Percentiles rank a stretch among this genome's conserved stretches.
These are phyloP conservation scores for Phialophora verrucosa DNA, from an alignment of 2,329 filamentous ascomycete genomes.

Conservation along the genomic window DNA sequence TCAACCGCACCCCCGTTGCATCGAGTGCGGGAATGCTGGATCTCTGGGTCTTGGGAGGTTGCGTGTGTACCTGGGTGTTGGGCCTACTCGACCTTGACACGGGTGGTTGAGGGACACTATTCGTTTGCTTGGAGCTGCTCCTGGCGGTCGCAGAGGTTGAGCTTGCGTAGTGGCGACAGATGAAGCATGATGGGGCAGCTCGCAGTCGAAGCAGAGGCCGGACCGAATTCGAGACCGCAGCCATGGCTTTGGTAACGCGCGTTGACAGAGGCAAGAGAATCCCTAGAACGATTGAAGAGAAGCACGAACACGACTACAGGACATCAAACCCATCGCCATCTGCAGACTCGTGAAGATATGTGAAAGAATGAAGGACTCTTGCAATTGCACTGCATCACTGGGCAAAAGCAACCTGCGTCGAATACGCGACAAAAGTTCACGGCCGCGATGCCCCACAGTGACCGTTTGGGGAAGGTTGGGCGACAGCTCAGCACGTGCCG, in stretches of 20 bases:
- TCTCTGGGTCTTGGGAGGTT: neutral
- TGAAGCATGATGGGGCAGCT: slow-evolving; percentile 8
- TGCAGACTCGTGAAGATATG: neutral
- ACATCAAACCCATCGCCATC: slow-evolving; percentile 4
- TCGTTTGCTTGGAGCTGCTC: neutral
- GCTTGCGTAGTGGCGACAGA: slow-evolving; percentile 20
- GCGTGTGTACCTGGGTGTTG: neutral
- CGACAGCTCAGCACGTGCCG: neutral
- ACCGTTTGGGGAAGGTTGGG: neutral
- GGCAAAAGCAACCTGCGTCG: neutral
- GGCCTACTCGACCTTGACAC: neutral
- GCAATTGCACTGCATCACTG: neutral
- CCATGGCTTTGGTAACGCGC: slow-evolving; percentile 11
- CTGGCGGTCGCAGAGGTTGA: slow-evolving; percentile 11
- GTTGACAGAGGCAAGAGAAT: neutral
- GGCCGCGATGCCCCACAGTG: neutral
- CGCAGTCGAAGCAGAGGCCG: slow-evolving; percentile 23
- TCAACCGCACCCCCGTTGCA: neutral
- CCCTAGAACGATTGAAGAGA: slow-evolving; percentile 5
- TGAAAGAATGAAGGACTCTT: neutral
- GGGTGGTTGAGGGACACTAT: slow-evolving; percentile 5
- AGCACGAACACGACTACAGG: neutral
- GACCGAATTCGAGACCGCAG: slow-evolving; percentile 7
- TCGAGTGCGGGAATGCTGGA: slow-evolving; percentile 5
- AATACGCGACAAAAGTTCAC: neutral